These are phyloP conservation scores for Lactifluus piperatus DNA, from an alignment of 768 basidiomycete species.

Conservation along the genomic window DNA sequence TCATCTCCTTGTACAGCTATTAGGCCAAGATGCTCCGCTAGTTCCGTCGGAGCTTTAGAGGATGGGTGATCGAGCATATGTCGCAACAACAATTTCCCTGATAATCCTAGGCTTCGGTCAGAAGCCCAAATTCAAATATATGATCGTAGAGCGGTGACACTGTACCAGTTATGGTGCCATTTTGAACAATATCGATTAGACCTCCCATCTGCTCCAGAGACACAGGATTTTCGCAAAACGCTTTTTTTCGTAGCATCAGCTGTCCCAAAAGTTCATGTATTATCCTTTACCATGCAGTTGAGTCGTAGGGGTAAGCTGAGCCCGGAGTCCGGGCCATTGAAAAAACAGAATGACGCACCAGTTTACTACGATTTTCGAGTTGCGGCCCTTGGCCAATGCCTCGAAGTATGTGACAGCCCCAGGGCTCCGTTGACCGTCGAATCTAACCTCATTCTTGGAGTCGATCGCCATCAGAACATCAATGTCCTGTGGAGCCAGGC, in stretches of 20 bases:
- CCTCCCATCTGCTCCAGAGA: constrained; percentile 59
- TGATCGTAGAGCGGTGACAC: not conserved
- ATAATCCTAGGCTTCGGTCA: constrained; percentile 46
- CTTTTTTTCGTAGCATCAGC: constrained; percentile 48
- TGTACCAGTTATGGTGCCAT: constrained; percentile 59
- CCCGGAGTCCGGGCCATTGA: not conserved
- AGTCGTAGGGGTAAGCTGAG: not conserved
- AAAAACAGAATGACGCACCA: constrained; percentile 47
- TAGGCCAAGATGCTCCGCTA: constrained; percentile 45
- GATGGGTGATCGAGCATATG: constrained; percentile 47
- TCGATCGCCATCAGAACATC: constrained; percentile 74
- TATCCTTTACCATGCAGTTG: constrained; percentile 46
- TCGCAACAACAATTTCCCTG: constrained; percentile 69
- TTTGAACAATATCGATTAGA: constrained; percentile 67
- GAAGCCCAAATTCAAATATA: not conserved
- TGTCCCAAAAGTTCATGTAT: constrained; percentile 81
- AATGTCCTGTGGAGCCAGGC: constrained; percentile 54
- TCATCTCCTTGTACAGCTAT: constrained; percentile 32
- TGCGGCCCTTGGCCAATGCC: constrained; percentile 44
- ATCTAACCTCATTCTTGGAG: constrained; percentile 49
- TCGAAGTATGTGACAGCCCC: constrained; percentile 80
- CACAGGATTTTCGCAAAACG: constrained; percentile 52
- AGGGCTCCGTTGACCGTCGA: constrained; percentile 43
- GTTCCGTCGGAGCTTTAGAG: constrained; percentile 30
- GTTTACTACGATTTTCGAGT: constrained; percentile 70